Evolutionary conservation across 208 protist species (phyloP).

Genomic region (Trypanosoma vivax): DNA sequence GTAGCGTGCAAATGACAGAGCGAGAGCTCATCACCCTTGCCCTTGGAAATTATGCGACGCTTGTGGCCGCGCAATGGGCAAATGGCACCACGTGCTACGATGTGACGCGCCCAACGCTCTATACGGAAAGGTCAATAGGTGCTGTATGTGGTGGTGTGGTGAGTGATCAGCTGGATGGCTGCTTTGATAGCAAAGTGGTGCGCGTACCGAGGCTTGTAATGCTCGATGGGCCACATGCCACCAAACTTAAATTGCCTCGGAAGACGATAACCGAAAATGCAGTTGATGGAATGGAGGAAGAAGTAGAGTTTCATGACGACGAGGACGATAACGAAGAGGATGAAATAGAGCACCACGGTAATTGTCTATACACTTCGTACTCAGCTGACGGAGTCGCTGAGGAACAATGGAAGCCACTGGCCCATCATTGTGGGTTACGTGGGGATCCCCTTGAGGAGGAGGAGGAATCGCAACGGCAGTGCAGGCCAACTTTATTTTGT

Average conservation of each 20-base stretch:
- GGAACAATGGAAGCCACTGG: no score
- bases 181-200: neutral
- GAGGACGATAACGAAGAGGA: constrained; percentile 17
- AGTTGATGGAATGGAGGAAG: neutral
- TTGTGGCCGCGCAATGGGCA: constrained; percentile 82
- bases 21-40: constrained; percentile 71
- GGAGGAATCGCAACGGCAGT: no score
- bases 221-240: constrained; percentile 68
- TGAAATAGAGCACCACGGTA: constrained; percentile 5
- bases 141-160: constrained; percentile 25
- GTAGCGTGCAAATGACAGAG: no score
- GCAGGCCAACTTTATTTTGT: neutral
- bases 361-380: neutral
- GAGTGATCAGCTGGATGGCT: neutral
- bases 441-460: no score
- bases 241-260: constrained; percentile 8
- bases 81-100: constrained; percentile 77
- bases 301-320: constrained; percentile 9
- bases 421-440: no score
- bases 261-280: neutral
- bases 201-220: constrained; percentile 67
- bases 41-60: constrained; percentile 80
- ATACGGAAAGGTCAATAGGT: constrained; percentile 30
- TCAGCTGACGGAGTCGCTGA: neutral
- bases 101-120: constrained; percentile 57